Percentiles rank a stretch among this genome's conserved stretches.
phyloP scores from a whole-genome alignment of 2,329 filamentous ascomycete genomes.

The Stemphylium lycopersici region DNA sequence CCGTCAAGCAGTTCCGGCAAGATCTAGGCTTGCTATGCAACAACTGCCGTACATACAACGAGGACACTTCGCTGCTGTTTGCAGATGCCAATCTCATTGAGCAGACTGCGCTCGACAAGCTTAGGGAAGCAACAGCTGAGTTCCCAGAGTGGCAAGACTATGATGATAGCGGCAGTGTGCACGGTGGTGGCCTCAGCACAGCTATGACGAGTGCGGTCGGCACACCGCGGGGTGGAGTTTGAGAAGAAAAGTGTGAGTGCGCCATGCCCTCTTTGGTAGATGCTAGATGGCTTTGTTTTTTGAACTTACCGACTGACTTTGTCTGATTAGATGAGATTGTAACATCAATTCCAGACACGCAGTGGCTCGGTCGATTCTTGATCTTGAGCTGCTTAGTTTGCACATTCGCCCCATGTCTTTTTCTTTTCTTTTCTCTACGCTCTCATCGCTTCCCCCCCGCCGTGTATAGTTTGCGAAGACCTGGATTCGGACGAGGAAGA shows the following conservation, averaged over 20 bases:
- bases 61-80: constrained; percentile 91
- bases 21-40: constrained; percentile 85
- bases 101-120: constrained; percentile 59
- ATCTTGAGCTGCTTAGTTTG: background rate
- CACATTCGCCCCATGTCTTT: constrained; percentile 28
- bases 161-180: constrained; percentile 58
- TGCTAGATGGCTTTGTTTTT: background rate
- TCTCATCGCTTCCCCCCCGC: background rate
- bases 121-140: constrained; percentile 61
- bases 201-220: constrained; percentile 42
- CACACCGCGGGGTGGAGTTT: constrained; percentile 34
- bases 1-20: constrained; percentile 76
- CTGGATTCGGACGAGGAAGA: constrained; percentile 3
- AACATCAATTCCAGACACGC: background rate
- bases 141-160: constrained; percentile 64
- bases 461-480: constrained; percentile 24
- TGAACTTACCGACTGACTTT: background rate
- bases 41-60: constrained; percentile 96
- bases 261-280: too few species aligned
- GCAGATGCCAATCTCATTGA: constrained; percentile 92
- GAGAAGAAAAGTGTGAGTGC: constrained; percentile 15
- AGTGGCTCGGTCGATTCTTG: background rate
- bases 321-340: background rate
- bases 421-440: background rate
- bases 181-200: constrained; percentile 55